These are phyloP conservation scores for Teunomyces atbi DNA, from an alignment of 805 yeast species.

Conservation along the genomic window DNA sequence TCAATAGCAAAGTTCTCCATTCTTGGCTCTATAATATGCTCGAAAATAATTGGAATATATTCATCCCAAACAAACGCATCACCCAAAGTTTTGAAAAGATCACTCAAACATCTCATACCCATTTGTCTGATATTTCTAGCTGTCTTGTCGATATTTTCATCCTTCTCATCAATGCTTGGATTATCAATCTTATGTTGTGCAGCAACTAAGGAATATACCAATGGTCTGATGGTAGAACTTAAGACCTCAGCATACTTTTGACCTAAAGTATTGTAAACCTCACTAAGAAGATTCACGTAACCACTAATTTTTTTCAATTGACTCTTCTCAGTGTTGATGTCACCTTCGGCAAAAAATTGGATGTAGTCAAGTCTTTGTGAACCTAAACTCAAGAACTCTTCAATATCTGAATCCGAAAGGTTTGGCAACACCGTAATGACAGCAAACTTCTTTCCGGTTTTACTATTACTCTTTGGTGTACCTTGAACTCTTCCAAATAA, in stretches of 20 bases:
- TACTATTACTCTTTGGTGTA: conserved; percentile 64
- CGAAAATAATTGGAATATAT: conserved; percentile 50
- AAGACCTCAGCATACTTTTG: conserved; percentile 50
- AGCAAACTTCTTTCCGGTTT: conserved; percentile 69
- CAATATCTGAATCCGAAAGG: conserved; percentile 50
- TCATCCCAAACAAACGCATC: conserved; percentile 53
- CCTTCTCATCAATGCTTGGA: conserved; percentile 11
- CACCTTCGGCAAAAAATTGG: conserved; percentile 24
- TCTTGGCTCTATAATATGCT: conserved; percentile 59
- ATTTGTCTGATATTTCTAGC: conserved; percentile 62
- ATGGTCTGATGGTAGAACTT: conserved; percentile 52
- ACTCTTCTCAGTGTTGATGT: conserved; percentile 18
- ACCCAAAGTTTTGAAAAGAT: conserved; percentile 54
- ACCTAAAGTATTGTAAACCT: conserved; percentile 59
- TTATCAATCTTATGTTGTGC: conserved; percentile 46
- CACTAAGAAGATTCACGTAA: conserved; percentile 58
- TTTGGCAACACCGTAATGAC: conserved; percentile 63
- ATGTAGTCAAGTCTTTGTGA: conserved; percentile 49
- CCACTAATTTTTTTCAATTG: conserved; percentile 58
- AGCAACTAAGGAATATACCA: conserved; percentile 52
- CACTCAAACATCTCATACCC: conserved; percentile 63
- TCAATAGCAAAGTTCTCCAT: conserved; percentile 66
- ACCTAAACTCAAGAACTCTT: conserved; percentile 61
- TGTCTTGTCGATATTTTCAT: conserved; percentile 33
- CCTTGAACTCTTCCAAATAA: conserved; percentile 84